Base-by-base conservation (phyloP, 2,329 filamentous ascomycete species). In the Verticillium nonalfalfae region DNA sequence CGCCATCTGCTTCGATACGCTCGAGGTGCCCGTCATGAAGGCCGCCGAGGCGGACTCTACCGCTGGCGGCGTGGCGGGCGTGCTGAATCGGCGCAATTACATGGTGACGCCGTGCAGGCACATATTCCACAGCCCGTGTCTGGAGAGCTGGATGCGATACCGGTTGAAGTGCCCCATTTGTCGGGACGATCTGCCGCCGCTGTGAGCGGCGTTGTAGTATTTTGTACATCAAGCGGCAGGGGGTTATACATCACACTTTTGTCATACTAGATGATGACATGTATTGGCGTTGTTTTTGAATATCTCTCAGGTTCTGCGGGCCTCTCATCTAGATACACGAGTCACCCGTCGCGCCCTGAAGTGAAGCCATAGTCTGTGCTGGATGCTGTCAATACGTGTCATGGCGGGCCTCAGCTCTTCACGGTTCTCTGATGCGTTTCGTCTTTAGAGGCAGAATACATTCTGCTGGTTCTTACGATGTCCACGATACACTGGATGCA, bases 31-130 rank as follows among this genome's bases (percentile, higher is more conserved):
- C 0, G 88, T 98, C 26, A 77, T 97, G 36, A 81, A 82, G 58
- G 81, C 83, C 1, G 83, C 82, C 10, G 80, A 81, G 50, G 80
- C 81, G 54, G 82, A 83, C 10, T 74, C 75, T 0, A 66, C 76
- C 4, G 73, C 72, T 0, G 80, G 81, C 55, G 83, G 85, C 36
- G 82, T 87, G 62, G 78, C 85, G 0, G 88, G 88, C 35, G 85
- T 97, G 60, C 81, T 98, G 67, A 90, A 90, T 36, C 81, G 94
- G 63, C 85, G 93, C 58, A 82, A 85, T 68, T 98, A 98, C 76
- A 99, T 99, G 95, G 91, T 98, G 26, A 99, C 95, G 61, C 95
- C 95, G 57, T 99, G 95, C 74, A 81, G 93, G 60, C 95, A 99
- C 77, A 93, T 98, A 57, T 99, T 99, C 73, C 95, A 99, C 72